phyloP scores from a whole-genome alignment of 805 yeast genomes.

The Kazachstania viticola region DNA sequence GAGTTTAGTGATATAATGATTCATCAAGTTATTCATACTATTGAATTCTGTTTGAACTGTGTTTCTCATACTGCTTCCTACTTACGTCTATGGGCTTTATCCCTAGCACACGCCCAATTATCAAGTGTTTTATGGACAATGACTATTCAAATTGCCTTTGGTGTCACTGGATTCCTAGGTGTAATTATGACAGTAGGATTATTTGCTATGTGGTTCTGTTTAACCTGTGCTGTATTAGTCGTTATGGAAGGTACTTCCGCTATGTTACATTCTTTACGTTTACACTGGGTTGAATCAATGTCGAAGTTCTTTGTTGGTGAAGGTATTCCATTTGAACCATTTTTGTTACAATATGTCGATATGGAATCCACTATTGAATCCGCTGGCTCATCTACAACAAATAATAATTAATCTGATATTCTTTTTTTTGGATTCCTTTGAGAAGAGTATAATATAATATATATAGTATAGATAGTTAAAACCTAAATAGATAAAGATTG shows the following conservation, averaged over 20 bases:
- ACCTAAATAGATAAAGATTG: no score
- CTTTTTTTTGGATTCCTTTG: neutral
- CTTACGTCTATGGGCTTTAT: constrained; percentile 67
- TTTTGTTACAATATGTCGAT: constrained; percentile 30
- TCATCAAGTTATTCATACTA: constrained; percentile 72
- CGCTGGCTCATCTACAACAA: neutral
- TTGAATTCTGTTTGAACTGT: constrained; percentile 69
- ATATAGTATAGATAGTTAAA: no score
- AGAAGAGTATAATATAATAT: no score
- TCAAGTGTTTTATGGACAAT: constrained; percentile 66
- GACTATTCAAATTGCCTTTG: constrained; percentile 58
- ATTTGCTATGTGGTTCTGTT: constrained; percentile 65
- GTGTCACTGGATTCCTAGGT: constrained; percentile 41
- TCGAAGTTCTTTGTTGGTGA: constrained; percentile 71
- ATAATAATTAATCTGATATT: no score
- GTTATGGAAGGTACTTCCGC: constrained; percentile 82
- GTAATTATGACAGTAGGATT: constrained; percentile 46
- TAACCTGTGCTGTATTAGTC: constrained; percentile 58
- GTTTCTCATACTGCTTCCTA: constrained; percentile 75
- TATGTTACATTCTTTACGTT: constrained; percentile 64
- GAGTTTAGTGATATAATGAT: constrained; percentile 61
- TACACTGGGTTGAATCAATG: constrained; percentile 80
- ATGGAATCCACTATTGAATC: constrained; percentile 9
- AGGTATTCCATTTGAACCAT: constrained; percentile 58
- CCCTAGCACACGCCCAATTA: constrained; percentile 70